phyloP scores from a whole-genome alignment of 192 early-diverging fungal species.

The Geosiphon pyriformis region DNA sequence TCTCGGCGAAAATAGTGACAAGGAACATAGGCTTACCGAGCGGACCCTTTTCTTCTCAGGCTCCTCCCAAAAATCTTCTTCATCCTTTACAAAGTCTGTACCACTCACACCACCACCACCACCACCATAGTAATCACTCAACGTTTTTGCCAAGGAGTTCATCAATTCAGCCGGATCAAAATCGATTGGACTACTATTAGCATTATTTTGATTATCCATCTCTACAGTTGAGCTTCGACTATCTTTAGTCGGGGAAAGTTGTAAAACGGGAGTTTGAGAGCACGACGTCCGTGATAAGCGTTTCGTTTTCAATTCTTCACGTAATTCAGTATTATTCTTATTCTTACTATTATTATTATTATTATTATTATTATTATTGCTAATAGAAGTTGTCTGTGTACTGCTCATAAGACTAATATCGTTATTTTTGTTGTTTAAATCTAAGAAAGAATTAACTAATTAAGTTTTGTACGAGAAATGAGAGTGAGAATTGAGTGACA shows the following conservation, averaged over 20 bases:
- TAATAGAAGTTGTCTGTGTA: background rate
- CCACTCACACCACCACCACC: too few species aligned
- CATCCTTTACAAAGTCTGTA: background rate
- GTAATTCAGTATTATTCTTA: background rate
- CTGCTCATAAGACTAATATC: background rate
- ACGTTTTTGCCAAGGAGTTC: background rate
- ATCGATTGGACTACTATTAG: background rate
- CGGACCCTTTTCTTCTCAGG: background rate
- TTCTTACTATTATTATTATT: background rate
- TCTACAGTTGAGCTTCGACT: background rate
- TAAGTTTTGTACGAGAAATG: background rate
- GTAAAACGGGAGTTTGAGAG: background rate
- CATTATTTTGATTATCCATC: background rate
- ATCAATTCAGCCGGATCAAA: background rate
- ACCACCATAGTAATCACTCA: background rate
- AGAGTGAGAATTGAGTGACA: background rate
- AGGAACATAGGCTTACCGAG: background rate
- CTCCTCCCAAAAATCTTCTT: background rate
- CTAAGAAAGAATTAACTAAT: background rate
- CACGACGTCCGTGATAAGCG: background rate
- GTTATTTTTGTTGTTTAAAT: constrained; percentile 11
- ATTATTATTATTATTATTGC: background rate
- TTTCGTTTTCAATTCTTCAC: background rate
- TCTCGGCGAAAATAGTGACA: too few species aligned
- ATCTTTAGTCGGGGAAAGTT: background rate